phyloP scores from a whole-genome alignment of 805 yeast species.

The Novakomyces olei region DNA sequence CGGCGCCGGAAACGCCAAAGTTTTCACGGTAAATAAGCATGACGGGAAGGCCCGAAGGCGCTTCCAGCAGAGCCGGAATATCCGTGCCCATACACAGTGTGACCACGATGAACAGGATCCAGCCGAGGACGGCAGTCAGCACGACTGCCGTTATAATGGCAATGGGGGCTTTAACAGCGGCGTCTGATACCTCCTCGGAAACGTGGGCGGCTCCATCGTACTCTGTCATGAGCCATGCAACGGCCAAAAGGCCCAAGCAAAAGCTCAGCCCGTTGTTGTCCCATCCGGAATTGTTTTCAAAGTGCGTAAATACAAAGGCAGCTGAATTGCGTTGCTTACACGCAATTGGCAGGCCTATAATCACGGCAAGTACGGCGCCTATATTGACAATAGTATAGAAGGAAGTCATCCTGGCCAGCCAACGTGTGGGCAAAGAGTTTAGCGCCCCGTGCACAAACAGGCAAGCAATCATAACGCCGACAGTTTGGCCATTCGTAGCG shows the following conservation, averaged over 20 bases:
- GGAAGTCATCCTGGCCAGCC: constrained; percentile 28
- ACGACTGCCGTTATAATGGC: constrained; percentile 36
- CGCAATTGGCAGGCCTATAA: constrained; percentile 31
- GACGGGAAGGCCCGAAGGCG: constrained; percentile 40
- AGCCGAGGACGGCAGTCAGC: constrained; percentile 27
- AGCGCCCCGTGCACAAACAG: constrained; percentile 26
- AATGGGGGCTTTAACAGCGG: constrained; percentile 38
- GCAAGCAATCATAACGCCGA: constrained; percentile 31
- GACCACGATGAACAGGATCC: constrained; percentile 35
- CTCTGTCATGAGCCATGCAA: constrained; percentile 48
- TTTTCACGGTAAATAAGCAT: constrained; percentile 36
- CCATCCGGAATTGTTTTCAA: constrained; percentile 31
- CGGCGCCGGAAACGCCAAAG: constrained; percentile 22
- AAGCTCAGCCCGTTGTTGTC: constrained; percentile 32
- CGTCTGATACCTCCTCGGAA: constrained; percentile 50
- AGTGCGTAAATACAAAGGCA: constrained; percentile 25
- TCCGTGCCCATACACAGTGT: constrained; percentile 39
- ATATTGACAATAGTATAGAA: constrained; percentile 29
- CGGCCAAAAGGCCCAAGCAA: constrained; percentile 39
- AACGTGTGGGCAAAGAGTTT: constrained; percentile 30
- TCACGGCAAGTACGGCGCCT: constrained; percentile 27
- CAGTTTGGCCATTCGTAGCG: constrained; percentile 21
- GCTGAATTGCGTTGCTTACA: constrained; percentile 27
- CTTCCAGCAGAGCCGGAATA: constrained; percentile 25
- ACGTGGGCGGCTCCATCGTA: constrained; percentile 50